phyloP scores from a whole-genome alignment of 1,139 yeast genomes.

The Kodamaea alishanica region DNA sequence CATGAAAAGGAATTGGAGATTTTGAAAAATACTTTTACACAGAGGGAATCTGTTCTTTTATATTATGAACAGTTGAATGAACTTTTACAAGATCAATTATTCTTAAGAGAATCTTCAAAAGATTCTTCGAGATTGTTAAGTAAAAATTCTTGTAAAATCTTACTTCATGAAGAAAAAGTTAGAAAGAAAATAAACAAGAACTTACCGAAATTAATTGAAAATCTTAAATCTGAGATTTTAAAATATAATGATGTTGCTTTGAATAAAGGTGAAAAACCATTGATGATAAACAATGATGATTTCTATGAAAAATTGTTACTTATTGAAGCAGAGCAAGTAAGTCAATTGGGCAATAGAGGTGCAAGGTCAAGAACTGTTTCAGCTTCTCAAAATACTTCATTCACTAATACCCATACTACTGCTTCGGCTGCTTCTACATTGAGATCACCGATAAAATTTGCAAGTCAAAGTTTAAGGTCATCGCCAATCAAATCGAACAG shows the following conservation, averaged over 20 bases:
- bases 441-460: not conserved
- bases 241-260: slow-evolving; percentile 41
- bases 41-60: slow-evolving; percentile 53
- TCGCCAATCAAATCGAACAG: too few relatives aligned
- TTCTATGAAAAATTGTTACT: slow-evolving; percentile 40
- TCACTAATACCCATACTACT: not conserved
- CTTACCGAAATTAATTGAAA: slow-evolving; percentile 60
- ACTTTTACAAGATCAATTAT: slow-evolving; percentile 57
- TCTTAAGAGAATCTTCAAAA: slow-evolving; percentile 64
- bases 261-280: slow-evolving; percentile 32
- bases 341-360: slow-evolving; percentile 3
- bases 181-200: slow-evolving; percentile 63
- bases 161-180: slow-evolving; percentile 74
- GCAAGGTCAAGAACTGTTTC: slow-evolving; percentile 1
- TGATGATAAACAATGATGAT: slow-evolving; percentile 45
- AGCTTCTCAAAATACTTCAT: not conserved
- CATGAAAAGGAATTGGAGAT: slow-evolving; percentile 62
- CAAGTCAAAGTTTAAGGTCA: not conserved
- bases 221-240: slow-evolving; percentile 45
- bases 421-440: not conserved
- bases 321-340: slow-evolving; percentile 41
- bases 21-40: slow-evolving; percentile 48
- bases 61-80: slow-evolving; percentile 53
- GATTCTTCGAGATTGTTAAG: slow-evolving; percentile 78
- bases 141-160: slow-evolving; percentile 73